Base-by-base conservation (phyloP, 192 early-diverging fungal species). In the Mortierella alpina region DNA sequence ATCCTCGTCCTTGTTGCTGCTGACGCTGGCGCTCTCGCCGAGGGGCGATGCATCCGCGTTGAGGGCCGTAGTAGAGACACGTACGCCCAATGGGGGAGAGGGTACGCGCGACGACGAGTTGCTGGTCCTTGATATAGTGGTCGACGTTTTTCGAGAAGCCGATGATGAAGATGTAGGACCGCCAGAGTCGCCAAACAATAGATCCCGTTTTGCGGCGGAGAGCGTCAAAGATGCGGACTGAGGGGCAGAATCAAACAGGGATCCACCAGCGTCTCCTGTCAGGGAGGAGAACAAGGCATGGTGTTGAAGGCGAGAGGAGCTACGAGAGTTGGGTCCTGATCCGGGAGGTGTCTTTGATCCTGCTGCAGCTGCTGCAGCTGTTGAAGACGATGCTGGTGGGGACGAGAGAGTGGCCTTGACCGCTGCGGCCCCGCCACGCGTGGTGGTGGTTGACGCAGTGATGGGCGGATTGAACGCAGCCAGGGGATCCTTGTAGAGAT, bases 401-500 rank as follows among this genome's bases (percentile, higher is more conserved):
- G 77, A 66, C 14, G 77, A 72, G 7, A 80, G 66, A 4, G 77
- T 80, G 0, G 69, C 77, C 40, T 67, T 68, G 58, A 54, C 66
- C 6, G 77, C 22, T 5, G 70, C 52, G n/a, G 75, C 68, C 4
- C 63, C 64, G 0, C 73, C 57, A 17, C 69, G 67, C 3, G 75
- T 78, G 49, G 75, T 79, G 31, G 63, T 63, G 11, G 74, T 72
- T 5, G 77, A 72, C 13, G 77, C 70, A 5, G 70, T 72, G 55
- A 72, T 51, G 39, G 77, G 77, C 4, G 77, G 77, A 40, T 72
- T 48, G n/a, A 80, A 42, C 9, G 77, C 70, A 0, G 77, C 77
- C 5, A 80, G 55, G 2, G 77, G 77, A 44, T 80, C 77, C 58
- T 61, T 72, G 70, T 80, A 80, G 59, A 80, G 66, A 49, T 80